These are phyloP conservation scores for Podospora conica DNA, from an alignment of 495 filamentous ascomycete species.

Conservation along the genomic window DNA sequence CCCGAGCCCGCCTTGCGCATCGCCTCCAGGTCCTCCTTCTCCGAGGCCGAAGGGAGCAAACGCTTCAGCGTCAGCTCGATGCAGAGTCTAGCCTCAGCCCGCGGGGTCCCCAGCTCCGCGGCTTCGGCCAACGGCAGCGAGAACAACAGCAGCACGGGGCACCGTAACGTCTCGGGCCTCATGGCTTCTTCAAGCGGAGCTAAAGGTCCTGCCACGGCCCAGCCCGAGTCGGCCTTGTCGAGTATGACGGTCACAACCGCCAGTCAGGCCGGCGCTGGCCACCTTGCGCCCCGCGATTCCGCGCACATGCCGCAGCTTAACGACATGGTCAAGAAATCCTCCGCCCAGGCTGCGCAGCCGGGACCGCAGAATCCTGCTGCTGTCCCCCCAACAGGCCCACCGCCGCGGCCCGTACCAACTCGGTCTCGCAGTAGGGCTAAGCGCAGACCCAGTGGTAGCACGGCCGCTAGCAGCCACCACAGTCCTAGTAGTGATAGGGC, in stretches of 20 bases:
- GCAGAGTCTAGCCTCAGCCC: slow-evolving; percentile 55
- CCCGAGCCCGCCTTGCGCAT: slow-evolving; percentile 44
- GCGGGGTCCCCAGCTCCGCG: slow-evolving; percentile 40
- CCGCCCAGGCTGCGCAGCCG: neutral
- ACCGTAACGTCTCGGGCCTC: slow-evolving; percentile 29
- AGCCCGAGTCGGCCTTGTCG: slow-evolving; percentile 47
- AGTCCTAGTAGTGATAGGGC: slow-evolving; percentile 54
- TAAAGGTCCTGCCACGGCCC: slow-evolving; percentile 32
- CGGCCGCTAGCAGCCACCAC: slow-evolving; percentile 61
- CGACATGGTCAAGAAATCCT: slow-evolving; percentile 27
- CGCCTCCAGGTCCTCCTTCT: slow-evolving; percentile 30
- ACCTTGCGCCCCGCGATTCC: slow-evolving; percentile 40
- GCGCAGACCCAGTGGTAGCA: slow-evolving; percentile 70
- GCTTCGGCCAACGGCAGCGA: slow-evolving; percentile 39
- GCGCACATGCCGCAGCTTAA: slow-evolving; percentile 26
- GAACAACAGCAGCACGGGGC: slow-evolving; percentile 29
- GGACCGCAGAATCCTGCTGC: slow-evolving; percentile 8
- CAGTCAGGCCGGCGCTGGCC: slow-evolving; percentile 35
- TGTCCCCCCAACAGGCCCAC: slow-evolving; percentile 5
- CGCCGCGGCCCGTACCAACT: slow-evolving; percentile 38
- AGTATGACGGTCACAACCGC: slow-evolving; percentile 50
- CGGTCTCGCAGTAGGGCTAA: slow-evolving; percentile 68
- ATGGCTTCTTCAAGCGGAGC: slow-evolving; percentile 27
- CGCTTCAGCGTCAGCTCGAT: slow-evolving; percentile 61
- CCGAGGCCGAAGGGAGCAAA: slow-evolving; percentile 44